A percentile compares a stretch with the other conserved stretches of the same genome.
phyloP scores from a whole-genome alignment of 2,329 filamentous ascomycete species.

The Ophiostoma pallidulum region DNA sequence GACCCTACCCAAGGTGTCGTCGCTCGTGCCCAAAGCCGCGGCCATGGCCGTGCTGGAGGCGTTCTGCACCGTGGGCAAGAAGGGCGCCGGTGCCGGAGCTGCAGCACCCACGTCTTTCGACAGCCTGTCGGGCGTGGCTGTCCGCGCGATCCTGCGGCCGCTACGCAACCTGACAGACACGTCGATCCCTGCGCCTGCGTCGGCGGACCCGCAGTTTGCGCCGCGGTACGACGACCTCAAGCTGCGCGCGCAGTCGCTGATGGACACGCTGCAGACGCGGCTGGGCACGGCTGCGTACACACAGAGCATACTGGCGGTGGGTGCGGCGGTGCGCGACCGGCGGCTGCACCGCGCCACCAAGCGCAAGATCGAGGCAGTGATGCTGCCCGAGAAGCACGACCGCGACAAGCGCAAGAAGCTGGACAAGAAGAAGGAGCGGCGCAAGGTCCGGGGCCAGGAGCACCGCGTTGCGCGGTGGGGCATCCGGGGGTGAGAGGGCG shows the following conservation, averaged over 20 bases:
- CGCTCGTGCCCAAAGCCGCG: constrained; percentile 64
- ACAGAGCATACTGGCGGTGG: constrained; percentile 60
- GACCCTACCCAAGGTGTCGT: constrained; percentile 50
- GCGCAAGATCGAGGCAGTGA: constrained; percentile 79
- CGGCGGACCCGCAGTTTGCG: constrained; percentile 60
- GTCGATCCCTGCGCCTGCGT: constrained; percentile 61
- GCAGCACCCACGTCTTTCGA: constrained; percentile 42
- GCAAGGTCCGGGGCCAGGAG: constrained; percentile 68
- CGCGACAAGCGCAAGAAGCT: constrained; percentile 73
- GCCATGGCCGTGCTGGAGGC: constrained; percentile 66
- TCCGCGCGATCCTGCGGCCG: constrained; percentile 49
- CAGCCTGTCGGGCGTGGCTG: constrained; percentile 33
- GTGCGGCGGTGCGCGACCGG: constrained; percentile 60
- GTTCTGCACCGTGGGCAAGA: constrained; percentile 43
- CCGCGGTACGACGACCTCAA: constrained; percentile 61
- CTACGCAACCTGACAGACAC: constrained; percentile 80
- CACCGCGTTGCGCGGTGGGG: constrained; percentile 63
- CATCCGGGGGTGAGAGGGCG: constrained; percentile 46
- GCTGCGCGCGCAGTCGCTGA: constrained; percentile 62
- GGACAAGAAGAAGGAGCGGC: constrained; percentile 73
- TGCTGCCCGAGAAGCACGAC: constrained; percentile 68
- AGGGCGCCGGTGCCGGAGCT: no score
- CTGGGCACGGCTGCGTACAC: constrained; percentile 74
- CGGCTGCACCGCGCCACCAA: constrained; percentile 70
- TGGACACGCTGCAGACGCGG: constrained; percentile 76